Evolutionary conservation across 176 grass and related monocot species (phyloP).

Genomic region (Oropetium thomaeum): DNA sequence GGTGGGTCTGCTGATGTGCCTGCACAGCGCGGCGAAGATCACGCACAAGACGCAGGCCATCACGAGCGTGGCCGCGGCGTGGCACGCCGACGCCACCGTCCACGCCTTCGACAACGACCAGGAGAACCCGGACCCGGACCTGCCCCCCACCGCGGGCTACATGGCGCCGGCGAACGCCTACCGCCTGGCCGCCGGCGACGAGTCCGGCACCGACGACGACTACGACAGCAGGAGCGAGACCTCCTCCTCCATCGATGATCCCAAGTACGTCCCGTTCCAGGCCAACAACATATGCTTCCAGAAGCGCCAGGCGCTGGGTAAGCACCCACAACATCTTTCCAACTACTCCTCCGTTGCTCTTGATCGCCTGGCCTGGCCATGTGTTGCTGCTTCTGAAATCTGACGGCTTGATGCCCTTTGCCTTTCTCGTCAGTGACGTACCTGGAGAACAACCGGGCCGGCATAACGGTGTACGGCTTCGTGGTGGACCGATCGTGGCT

Average conservation of each 20-base stretch:
- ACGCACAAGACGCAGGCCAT: constrained; percentile 91
- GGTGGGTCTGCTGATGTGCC: constrained; percentile 62
- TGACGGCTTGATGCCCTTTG: neutral
- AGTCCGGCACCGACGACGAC: constrained; percentile 5
- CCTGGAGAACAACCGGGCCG: constrained; percentile 89
- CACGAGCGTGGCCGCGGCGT: constrained; percentile 77
- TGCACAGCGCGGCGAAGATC: constrained; percentile 86
- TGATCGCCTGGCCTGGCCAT: neutral
- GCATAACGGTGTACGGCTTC: constrained; percentile 88
- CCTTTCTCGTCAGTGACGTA: constrained; percentile 60
- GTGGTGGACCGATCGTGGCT: constrained; percentile 85
- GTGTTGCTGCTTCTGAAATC: neutral
- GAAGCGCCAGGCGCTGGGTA: constrained; percentile 86
- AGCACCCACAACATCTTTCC: neutral
- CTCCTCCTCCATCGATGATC: constrained; percentile 42
- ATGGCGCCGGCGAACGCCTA: constrained; percentile 36
- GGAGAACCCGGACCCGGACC: constrained; percentile 38
- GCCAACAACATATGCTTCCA: constrained; percentile 60
- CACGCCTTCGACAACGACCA: constrained; percentile 47
- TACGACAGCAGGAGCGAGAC: constrained; percentile 30
- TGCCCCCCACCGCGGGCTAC: constrained; percentile 27
- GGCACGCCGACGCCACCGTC: constrained; percentile 82
- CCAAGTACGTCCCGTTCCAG: constrained; percentile 46
- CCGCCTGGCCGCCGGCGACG: constrained; percentile 18
- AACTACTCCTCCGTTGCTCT: neutral